Evolutionary conservation across 2,329 filamentous ascomycete genomes (phyloP).

Genomic region (Berkeleyomyces basicola): DNA sequence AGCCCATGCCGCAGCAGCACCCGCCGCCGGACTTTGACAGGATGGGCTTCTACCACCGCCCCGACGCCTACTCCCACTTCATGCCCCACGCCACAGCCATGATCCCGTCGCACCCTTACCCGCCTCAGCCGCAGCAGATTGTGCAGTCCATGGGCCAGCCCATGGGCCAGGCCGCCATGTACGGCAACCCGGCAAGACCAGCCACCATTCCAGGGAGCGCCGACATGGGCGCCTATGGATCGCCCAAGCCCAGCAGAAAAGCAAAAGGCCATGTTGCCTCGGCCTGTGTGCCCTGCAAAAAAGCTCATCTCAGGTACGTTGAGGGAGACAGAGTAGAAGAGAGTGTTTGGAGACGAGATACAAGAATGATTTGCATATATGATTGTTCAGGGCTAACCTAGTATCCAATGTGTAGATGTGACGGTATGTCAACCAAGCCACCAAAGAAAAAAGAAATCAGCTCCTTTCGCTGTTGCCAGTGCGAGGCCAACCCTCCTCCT

Average conservation of each 20-base stretch:
- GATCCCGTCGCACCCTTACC: conserved; percentile 9
- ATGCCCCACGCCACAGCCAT: conserved; percentile 10
- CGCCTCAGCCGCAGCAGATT: conserved; percentile 11
- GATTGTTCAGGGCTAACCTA: conserved; percentile 1
- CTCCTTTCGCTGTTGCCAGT: neutral
- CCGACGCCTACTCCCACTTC: conserved; percentile 20
- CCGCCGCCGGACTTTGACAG: conserved; percentile 20
- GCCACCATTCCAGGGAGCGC: conserved; percentile 15
- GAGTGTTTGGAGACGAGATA: neutral
- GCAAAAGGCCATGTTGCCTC: conserved; percentile 71
- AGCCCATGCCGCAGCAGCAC: conserved; percentile 4
- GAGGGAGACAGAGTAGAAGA: neutral
- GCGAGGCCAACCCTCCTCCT: neutral
- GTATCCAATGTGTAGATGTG: conserved; percentile 30
- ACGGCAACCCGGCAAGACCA: conserved; percentile 1
- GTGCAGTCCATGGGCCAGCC: conserved; percentile 19
- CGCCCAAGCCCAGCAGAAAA: conserved; percentile 46
- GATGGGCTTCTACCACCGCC: conserved; percentile 24
- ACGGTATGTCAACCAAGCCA: conserved; percentile 35
- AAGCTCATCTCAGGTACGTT: conserved; percentile 55
- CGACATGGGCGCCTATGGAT: conserved; percentile 32
- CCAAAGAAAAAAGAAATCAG: neutral
- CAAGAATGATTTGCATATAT: neutral
- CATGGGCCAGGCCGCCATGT: conserved; percentile 15
- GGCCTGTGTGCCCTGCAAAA: conserved; percentile 73